Percentiles rank a stretch among this genome's conserved stretches.
phyloP scores from a whole-genome alignment of 2,329 filamentous ascomycete species.

The Penicillium corylophilum region DNA sequence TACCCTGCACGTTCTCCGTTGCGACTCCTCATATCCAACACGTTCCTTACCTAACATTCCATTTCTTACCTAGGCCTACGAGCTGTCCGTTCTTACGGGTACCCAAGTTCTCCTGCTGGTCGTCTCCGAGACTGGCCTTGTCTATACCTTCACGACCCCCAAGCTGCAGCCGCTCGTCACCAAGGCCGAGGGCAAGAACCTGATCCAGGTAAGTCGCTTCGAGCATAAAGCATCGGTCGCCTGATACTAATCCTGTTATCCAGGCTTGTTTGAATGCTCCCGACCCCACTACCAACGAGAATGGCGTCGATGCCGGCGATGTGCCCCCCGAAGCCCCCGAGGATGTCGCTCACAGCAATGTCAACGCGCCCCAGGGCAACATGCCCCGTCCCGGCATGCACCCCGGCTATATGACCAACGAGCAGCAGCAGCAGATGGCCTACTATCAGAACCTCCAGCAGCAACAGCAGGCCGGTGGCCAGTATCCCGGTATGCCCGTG shows the following conservation, averaged over 20 bases:
- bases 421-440: constrained; percentile 71
- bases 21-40: not conserved
- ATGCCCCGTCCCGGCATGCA: constrained; percentile 68
- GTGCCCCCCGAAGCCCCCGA: constrained; percentile 82
- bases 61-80: constrained; percentile 71
- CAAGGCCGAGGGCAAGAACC: constrained; percentile 97
- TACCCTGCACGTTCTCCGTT: not conserved
- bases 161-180: constrained; percentile 98
- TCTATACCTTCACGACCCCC: constrained; percentile 97
- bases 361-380: constrained; percentile 66
- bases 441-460: constrained; percentile 82
- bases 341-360: constrained; percentile 74
- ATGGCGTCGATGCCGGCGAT: constrained; percentile 72
- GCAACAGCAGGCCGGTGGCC: constrained; percentile 64
- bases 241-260: constrained; percentile 17
- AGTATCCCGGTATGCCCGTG: constrained; percentile 72
- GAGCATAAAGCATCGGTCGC: not conserved
- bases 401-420: constrained; percentile 66
- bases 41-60: not conserved
- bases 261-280: constrained; percentile 96
- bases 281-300: constrained; percentile 81
- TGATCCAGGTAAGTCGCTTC: constrained; percentile 77
- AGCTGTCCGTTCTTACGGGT: constrained; percentile 93
- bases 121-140: constrained; percentile 93
- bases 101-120: constrained; percentile 96